Percentiles rank a stretch among this genome's conserved stretches.
Conservation (phyloP, 495 filamentous ascomycete species). For the Melanomma pulvis-pyrius region DNA sequence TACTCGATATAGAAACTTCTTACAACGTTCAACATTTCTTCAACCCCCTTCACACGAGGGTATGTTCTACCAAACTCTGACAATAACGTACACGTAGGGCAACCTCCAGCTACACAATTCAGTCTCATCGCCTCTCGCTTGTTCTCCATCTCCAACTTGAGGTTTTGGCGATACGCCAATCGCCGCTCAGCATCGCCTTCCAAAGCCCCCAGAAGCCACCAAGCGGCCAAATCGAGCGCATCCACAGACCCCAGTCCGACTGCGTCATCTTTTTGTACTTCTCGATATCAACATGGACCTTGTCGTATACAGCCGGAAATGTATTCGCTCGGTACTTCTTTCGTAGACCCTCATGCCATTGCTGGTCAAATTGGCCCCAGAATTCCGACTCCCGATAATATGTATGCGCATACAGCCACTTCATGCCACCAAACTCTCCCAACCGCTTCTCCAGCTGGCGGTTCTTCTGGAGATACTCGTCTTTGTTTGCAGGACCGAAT, state of each 20-base stretch:
- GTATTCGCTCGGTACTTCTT: constrained; percentile 53
- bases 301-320: constrained; percentile 58
- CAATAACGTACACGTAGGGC: too few relatives aligned
- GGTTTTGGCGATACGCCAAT: constrained; percentile 20
- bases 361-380: constrained; percentile 50
- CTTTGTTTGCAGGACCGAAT: constrained; percentile 42
- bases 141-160: constrained; percentile 25
- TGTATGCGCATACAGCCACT: constrained; percentile 63
- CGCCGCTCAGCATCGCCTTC: constrained; percentile 27
- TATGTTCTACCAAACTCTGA: too few relatives aligned
- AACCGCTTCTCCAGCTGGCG: constrained; percentile 67
- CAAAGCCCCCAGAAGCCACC: constrained; percentile 31
- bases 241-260: constrained; percentile 7
- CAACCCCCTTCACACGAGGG: too few relatives aligned
- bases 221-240: constrained; percentile 28
- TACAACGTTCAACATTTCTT: too few relatives aligned
- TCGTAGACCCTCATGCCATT: constrained; percentile 54
- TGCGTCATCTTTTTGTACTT: constrained; percentile 9
- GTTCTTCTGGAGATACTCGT: constrained; percentile 61
- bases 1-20: too few relatives aligned
- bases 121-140: background rate
- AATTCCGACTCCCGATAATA: constrained; percentile 61
- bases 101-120: too few relatives aligned
- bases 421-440: constrained; percentile 67
- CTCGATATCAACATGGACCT: constrained; percentile 48